Base-by-base conservation (phyloP, 2,329 filamentous ascomycete species). In the Trichothecium roseum region DNA sequence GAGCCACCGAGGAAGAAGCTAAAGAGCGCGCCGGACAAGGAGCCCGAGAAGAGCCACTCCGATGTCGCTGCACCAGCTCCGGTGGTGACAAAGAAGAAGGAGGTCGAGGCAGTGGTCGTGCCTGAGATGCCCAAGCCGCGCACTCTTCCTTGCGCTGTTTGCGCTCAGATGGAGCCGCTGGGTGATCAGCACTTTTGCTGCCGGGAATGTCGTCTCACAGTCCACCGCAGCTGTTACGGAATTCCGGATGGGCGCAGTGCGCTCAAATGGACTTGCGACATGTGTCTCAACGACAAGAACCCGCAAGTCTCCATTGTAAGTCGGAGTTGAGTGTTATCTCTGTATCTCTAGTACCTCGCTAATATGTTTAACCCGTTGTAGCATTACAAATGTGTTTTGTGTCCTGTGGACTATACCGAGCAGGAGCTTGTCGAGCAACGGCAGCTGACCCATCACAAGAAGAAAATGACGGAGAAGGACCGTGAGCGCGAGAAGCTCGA, bases 181-280 rank as follows among this genome's bases (percentile, higher is more conserved):
- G 80, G 76, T 10, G 81, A 87, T 35, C 72, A 84, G 44, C 75
- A 85, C 47, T 55, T 93, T 13, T 77, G 81, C 28, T 98, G 91
- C 56, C 74, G 77, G 33, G 86, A 94, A 50, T 98, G 91, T 56
- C 81, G 86, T 36, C 63, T 98, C 57, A 87, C 87, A 4, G 89
- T 96, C 17, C 91, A 98, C 57, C 81, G 84, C 36, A 77, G 78
- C 42, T 98, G 91, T 59, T 98, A 96, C 53, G 91, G 91, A n/a
- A 70, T 96, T 22, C 45, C 73, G 28, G 76, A 81, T 31, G 77
- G 81, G 38, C 75, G 84, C 29, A 71, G 69, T 36, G 71, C 76
- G 22, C 73, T 70, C 30, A 94, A 94, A 58, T 98, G 91, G 91
- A 75, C 81, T 28, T 98, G 91, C 57, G 91, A 96, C 59, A 94